These are phyloP conservation scores for Globisporangium apiculatum DNA, from an alignment of 352 stramenopile species.

Conservation along the genomic window DNA sequence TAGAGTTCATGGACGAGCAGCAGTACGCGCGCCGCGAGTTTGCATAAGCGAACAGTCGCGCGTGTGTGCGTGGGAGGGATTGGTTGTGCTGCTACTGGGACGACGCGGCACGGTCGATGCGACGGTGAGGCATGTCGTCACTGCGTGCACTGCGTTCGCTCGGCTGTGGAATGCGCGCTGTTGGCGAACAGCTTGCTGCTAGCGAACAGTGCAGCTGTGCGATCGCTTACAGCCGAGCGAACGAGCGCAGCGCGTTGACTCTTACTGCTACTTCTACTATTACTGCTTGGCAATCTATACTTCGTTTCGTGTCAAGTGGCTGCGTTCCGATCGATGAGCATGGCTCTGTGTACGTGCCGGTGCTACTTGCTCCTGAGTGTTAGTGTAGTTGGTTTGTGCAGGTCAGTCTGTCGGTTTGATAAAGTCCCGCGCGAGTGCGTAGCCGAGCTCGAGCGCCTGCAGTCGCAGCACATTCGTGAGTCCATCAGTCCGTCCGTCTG, in stretches of 20 bases:
- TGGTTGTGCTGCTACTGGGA: neutral
- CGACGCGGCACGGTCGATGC: too few relatives aligned
- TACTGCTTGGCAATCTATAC: neutral
- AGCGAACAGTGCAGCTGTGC: too few relatives aligned
- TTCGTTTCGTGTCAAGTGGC: neutral
- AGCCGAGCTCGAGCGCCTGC: slow-evolving; percentile 48
- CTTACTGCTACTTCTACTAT: neutral
- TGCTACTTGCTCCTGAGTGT: neutral
- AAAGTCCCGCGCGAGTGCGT: slow-evolving; percentile 50
- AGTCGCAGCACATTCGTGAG: neutral
- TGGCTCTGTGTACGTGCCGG: neutral
- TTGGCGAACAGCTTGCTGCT: too few relatives aligned
- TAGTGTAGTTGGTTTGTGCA: neutral
- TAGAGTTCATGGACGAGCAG: slow-evolving; percentile 84
- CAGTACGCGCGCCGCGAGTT: slow-evolving; percentile 84
- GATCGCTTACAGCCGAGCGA: neutral
- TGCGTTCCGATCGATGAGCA: neutral
- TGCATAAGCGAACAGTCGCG: slow-evolving; percentile 16
- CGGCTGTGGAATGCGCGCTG: too few relatives aligned
- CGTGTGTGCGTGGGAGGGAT: neutral
- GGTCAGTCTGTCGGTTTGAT: slow-evolving; percentile 15
- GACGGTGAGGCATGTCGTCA: too few relatives aligned
- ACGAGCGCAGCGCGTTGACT: neutral
- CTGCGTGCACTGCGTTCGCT: too few relatives aligned
- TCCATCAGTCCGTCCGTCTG: neutral